Evolutionary conservation across 2,329 filamentous ascomycete species (phyloP).

Genomic region (Diaporthe caulivora): DNA sequence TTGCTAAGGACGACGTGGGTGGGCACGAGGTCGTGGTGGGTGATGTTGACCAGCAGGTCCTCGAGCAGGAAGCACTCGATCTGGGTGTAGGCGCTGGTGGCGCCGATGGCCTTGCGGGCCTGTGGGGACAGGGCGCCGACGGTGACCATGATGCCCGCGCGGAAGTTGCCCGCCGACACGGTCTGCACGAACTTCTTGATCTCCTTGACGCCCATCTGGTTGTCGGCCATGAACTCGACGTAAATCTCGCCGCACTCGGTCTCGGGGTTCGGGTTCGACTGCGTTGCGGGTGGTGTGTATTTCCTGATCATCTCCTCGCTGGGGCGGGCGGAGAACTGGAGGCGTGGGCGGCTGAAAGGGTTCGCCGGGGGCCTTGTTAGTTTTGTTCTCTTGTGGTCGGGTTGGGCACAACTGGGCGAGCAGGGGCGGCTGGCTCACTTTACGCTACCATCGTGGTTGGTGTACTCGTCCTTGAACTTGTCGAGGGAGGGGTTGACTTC

Average conservation of each 20-base stretch:
- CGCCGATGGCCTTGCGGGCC: slow-evolving; percentile 87
- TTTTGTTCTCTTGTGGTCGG: background rate
- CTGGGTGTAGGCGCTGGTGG: slow-evolving; percentile 79
- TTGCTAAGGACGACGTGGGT: slow-evolving; percentile 90
- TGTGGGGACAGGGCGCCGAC: slow-evolving; percentile 85
- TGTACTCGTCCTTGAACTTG: slow-evolving; percentile 81
- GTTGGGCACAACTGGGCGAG: background rate
- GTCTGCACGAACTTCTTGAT: slow-evolving; percentile 90
- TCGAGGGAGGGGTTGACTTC: slow-evolving; percentile 89
- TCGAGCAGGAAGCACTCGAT: slow-evolving; percentile 97
- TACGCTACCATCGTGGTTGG: slow-evolving; percentile 78
- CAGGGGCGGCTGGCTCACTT: slow-evolving; percentile 68
- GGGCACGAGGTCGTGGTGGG: slow-evolving; percentile 95
- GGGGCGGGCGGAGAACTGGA: slow-evolving; percentile 90
- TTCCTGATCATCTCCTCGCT: slow-evolving; percentile 86
- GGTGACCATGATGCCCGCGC: slow-evolving; percentile 92
- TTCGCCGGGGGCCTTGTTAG: slow-evolving; percentile 24
- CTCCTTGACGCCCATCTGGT: slow-evolving; percentile 88
- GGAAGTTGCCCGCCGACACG: slow-evolving; percentile 83
- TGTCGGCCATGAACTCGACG: slow-evolving; percentile 88
- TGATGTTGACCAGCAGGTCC: slow-evolving; percentile 97
- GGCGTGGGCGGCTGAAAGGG: slow-evolving; percentile 76
- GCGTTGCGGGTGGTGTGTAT: slow-evolving; percentile 79
- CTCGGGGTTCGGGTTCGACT: slow-evolving; percentile 76
- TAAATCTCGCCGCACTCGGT: slow-evolving; percentile 89